phyloP scores from a whole-genome alignment of 148 eudicot genomes.

The Rhododendron ovatum region DNA sequence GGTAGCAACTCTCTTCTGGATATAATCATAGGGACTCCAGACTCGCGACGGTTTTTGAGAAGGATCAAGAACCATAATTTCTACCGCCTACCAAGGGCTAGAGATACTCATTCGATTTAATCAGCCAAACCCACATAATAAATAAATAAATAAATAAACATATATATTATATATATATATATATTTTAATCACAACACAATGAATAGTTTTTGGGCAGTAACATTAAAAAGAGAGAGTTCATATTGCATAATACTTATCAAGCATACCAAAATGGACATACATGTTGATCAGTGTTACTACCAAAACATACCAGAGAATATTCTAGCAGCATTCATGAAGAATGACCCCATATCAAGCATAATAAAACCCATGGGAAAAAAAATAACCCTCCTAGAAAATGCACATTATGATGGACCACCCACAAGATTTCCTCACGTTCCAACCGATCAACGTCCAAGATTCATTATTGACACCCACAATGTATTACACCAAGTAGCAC shows the following conservation, averaged over 20 bases:
- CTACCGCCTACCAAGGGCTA: not conserved
- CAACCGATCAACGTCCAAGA: not conserved
- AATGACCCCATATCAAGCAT: not conserved
- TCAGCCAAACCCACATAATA: not conserved
- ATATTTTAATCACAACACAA: not conserved
- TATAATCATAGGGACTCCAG: not conserved
- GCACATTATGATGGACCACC: not conserved
- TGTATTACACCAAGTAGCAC: no score
- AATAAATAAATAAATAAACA: not conserved
- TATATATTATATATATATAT: no score
- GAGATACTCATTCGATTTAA: not conserved
- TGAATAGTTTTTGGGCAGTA: not conserved
- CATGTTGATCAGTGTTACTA: not conserved
- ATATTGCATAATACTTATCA: not conserved
- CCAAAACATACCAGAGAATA: not conserved
- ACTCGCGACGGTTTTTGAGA: not conserved
- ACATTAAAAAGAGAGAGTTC: not conserved
- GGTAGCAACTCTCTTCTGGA: not conserved
- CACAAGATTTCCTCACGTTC: not conserved
- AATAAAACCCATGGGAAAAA: not conserved
- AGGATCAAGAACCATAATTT: not conserved
- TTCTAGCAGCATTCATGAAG: not conserved
- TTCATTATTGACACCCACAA: not conserved
- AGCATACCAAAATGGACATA: not conserved
- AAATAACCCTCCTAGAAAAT: not conserved